Base-by-base conservation (phyloP, 2,329 filamentous ascomycete species). In the Aspergillus floridensis region DNA sequence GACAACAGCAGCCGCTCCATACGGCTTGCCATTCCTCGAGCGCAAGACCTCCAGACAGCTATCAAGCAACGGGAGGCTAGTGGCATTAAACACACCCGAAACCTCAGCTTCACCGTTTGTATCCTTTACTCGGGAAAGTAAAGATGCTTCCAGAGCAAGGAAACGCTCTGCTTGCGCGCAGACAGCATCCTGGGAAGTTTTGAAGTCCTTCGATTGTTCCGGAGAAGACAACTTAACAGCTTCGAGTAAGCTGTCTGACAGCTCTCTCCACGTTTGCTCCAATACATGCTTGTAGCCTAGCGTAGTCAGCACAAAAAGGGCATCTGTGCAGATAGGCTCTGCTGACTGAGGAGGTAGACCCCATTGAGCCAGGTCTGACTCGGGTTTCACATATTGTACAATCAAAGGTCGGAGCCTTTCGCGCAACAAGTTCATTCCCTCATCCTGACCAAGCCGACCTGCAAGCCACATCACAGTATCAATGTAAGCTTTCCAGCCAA, bases 401-500 rank as follows among this genome's bases (percentile, higher is more conserved):
- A 87, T 64, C 3, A 86, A 69, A 2, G 85, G 85, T 41, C 83
- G 72, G 1, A 86, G 70, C 63, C 80, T 76, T 38, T 78, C 75
- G 47, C 76, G 65, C 1, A 83, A 59, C 16, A 88, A 72, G 41
- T 74, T 76, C 3, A 73, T 68, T 53, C 74, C 74, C 38, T 83
- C 81, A 3, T 83, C 80, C 1, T 81, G 74, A 0, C 79, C 63
- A 4, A 85, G 76, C 8, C 72, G 76, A 32, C 70, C 75, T 16
- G 83, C 69, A 16, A 91, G 78, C 63, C 84, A 80, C 46, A 82
- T 80, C 2, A 84, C 80, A 1, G 87, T 80, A 12, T 86, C 83
- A 19, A 93, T 83, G 70, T 96, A 98, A 14, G 86, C 84, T 29
- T 82, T 84, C 87, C 92, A 97, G 7, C 90, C 91, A 52, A 84